phyloP scores from a whole-genome alignment of 805 yeast genomes.

The Candida glaebosa region DNA sequence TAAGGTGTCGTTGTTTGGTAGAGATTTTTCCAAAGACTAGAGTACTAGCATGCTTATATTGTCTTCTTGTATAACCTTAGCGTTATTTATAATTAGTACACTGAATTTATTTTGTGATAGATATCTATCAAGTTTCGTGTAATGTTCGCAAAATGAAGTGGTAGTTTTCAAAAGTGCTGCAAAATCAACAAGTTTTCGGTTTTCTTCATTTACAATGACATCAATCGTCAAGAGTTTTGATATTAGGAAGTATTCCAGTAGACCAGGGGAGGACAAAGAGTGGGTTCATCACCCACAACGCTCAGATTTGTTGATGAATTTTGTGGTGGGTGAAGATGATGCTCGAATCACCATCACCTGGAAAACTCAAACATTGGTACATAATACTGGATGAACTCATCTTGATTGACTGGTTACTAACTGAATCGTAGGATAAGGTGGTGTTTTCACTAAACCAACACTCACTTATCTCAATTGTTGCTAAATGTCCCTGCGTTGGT shows the following conservation, averaged over 20 bases:
- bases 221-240: slow-evolving; percentile 7
- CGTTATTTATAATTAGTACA: too few relatives aligned
- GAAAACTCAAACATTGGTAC: slow-evolving; percentile 14
- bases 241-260: slow-evolving; percentile 5
- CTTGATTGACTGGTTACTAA: too few relatives aligned
- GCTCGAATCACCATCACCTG: slow-evolving; percentile 13
- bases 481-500: slow-evolving; percentile 26
- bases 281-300: slow-evolving; percentile 34
- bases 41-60: too few relatives aligned
- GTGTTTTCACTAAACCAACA: too few relatives aligned
- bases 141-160: too few relatives aligned
- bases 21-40: slow-evolving; percentile 86
- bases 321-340: slow-evolving; percentile 10
- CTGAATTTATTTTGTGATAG: too few relatives aligned
- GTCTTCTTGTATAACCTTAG: too few relatives aligned
- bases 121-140: too few relatives aligned
- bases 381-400: slow-evolving; percentile 5
- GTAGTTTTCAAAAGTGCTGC: slow-evolving; percentile 2
- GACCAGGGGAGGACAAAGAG: slow-evolving; percentile 5
- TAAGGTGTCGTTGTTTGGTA: slow-evolving; percentile 83
- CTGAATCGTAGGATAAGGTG: too few relatives aligned
- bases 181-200: not conserved
- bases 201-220: not conserved
- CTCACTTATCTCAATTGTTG: slow-evolving; percentile 14
- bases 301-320: slow-evolving; percentile 18